Percentiles rank a stretch among this genome's conserved stretches.
These are phyloP conservation scores for Pseudoneurospora amorphoporcata DNA, from an alignment of 495 filamentous ascomycete genomes.

Conservation along the genomic window DNA sequence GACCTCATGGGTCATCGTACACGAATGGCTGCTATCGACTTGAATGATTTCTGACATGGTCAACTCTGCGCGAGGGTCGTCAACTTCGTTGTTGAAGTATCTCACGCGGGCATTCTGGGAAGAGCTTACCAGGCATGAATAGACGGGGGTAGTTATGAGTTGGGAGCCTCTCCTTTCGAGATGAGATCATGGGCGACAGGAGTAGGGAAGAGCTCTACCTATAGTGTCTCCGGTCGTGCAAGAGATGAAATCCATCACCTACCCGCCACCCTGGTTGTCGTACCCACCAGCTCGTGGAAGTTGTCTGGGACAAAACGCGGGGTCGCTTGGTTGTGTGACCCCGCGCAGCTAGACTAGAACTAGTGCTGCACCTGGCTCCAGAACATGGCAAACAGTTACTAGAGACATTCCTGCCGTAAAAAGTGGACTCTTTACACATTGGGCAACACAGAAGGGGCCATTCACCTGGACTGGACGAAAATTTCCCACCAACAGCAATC, in stretches of 20 bases:
- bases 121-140: background rate
- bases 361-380: background rate
- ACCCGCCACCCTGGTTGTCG: background rate
- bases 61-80: background rate
- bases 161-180: background rate
- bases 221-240: background rate
- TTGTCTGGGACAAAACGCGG: background rate
- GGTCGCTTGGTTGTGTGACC: background rate
- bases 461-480: background rate
- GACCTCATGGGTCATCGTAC: background rate
- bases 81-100: background rate
- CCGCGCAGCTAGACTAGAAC: background rate
- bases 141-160: background rate
- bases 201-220: background rate
- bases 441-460: background rate
- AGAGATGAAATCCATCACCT: background rate
- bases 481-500: background rate
- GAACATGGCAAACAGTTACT: background rate
- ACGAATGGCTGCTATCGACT: background rate
- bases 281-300: background rate
- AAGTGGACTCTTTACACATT: background rate
- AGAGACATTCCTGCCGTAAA: background rate
- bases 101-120: background rate
- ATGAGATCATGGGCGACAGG: background rate
- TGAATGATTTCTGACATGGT: background rate